Base-by-base conservation (phyloP, 352 stramenopile species). In the Phytophthora sp. region DNA sequence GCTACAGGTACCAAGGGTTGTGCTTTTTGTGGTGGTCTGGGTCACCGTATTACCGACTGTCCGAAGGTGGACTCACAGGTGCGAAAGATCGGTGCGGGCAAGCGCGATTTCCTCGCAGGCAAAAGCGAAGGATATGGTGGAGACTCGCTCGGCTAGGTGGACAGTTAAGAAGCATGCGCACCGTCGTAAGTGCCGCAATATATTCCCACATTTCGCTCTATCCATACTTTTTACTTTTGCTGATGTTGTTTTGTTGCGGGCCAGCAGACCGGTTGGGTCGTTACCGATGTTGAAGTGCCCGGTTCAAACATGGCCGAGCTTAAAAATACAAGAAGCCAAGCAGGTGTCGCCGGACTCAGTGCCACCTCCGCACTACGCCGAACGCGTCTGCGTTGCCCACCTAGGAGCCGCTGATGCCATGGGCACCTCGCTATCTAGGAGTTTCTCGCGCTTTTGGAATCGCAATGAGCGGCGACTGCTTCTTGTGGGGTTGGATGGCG, bases 11-110 rank as follows among this genome's bases (percentile, higher is more conserved):
- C 94, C 15, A 96, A 96, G 54, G 97, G 96, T 44, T 99, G 97
- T 86, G 97, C 97, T 1, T 99, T 99, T 74, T 99, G 98, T 74
- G 97, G 97, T 60, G 98, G 97, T 54, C 80, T 99, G 30, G 98
- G 98, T 38, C 98, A 99, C 67, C 95, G 95, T 21, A 99, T 99
- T 71, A 98, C 97, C 0, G 92, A 99, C 65, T 99, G 98, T 91
- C 97, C 97, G 2, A 99, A 99, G 78, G 96, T 99, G 68, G 97
- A 99, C 64, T 98, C 98, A 26, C 96, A 99, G 77, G 96, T 97
- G 18, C 89, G 95, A 59, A 97, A 98, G 69, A 91, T 99, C 32
- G 92, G 91, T 23, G 90, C 94, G 6, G 95, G 93, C 12, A 89
- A 94, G 26, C 96, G 91, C 54, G 97, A 99, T 85, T 96, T 95